Percentiles rank a stretch among this genome's conserved stretches.
These are phyloP conservation scores for Capronia epimyces DNA, from an alignment of 2,329 filamentous ascomycete genomes.

Conservation along the genomic window DNA sequence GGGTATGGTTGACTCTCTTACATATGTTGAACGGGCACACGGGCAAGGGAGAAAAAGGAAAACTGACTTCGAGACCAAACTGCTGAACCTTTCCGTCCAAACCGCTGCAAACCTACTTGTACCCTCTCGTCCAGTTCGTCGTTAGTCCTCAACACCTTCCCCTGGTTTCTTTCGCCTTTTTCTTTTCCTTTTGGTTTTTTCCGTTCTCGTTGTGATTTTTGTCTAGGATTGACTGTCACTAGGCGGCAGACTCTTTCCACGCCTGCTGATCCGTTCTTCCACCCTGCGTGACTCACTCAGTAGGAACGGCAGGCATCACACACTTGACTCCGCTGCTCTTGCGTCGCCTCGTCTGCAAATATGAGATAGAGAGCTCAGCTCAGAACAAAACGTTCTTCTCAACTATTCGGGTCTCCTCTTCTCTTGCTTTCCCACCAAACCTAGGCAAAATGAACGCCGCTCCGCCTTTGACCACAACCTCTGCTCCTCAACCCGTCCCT, in stretches of 20 bases:
- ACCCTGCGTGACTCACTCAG: neutral
- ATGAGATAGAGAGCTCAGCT: slow-evolving; percentile 10
- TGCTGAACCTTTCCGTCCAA: neutral
- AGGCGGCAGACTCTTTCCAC: neutral
- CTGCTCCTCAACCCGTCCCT: slow-evolving; percentile 14
- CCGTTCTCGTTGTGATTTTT: neutral
- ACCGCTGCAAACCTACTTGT: neutral
- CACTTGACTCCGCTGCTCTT: neutral
- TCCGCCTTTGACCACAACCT: slow-evolving; percentile 9
- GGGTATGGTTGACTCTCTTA: neutral
- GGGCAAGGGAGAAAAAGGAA: neutral
- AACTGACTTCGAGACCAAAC: neutral
- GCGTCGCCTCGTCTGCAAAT: slow-evolving; percentile 2
- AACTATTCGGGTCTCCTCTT: slow-evolving; percentile 1
- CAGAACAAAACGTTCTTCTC: neutral
- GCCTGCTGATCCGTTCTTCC: neutral
- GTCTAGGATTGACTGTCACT: neutral
- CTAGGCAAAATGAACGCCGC: slow-evolving; percentile 14
- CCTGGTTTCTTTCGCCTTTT: neutral
- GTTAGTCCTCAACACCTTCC: neutral
- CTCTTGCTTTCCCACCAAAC: slow-evolving; percentile 5
- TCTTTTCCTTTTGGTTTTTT: neutral
- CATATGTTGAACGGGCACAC: neutral
- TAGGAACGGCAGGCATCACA: neutral
- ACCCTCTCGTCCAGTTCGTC: neutral